Base-by-base conservation (phyloP, 371 early-diverging fungal species). In the Mucor indicus region DNA sequence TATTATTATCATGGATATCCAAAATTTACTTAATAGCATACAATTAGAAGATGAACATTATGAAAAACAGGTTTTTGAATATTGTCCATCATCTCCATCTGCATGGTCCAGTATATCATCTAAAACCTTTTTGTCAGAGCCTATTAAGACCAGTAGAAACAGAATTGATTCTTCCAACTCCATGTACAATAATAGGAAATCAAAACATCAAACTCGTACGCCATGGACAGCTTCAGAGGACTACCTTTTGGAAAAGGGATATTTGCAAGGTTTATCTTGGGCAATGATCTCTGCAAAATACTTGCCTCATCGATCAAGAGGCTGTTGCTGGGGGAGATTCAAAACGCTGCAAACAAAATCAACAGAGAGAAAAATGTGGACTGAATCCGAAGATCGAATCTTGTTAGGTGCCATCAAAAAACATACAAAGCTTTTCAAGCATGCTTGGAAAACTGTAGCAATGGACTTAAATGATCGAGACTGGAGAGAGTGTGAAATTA, bases 321-420 rank as follows among this genome's bases (percentile, higher is more conserved):
- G 72, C 7, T 71, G 72, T 21, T 71, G 72, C 17, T 71, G 72
- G 67, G 72, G 72, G 3, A 56, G 72, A 21, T 71, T 67, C 36
- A 71, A 67, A 33, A 71, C 72, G 1, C 52, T 71, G 12, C 62
- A 62, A 40, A 35, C 72, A 21, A 71, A 62, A 23, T 53, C 47
- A 12, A 39, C 59, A 4, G 60, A 62, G 27, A 59, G 50, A 39
- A 59, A 57, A 17, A 60, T 40, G 30, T 64, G 72, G 67, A 31
- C 48, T 11, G 57, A 55, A 8, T 50, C 48, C 8, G 72, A 71
- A 27, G 68, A 67, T 29, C 57, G 48, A 3, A 38, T 52, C 1
- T 48, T 71, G 19, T 1, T 56, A n/a, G 49, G 57, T 11, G 57
- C 67, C 3, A 57, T 67, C 12, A 62, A 60, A 31, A 71, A 71